Evolutionary conservation across 2,329 filamentous ascomycete genomes (phyloP), one percentile per base, ranked within the genome.

Genomic region (Trichophyton equinum): DNA sequence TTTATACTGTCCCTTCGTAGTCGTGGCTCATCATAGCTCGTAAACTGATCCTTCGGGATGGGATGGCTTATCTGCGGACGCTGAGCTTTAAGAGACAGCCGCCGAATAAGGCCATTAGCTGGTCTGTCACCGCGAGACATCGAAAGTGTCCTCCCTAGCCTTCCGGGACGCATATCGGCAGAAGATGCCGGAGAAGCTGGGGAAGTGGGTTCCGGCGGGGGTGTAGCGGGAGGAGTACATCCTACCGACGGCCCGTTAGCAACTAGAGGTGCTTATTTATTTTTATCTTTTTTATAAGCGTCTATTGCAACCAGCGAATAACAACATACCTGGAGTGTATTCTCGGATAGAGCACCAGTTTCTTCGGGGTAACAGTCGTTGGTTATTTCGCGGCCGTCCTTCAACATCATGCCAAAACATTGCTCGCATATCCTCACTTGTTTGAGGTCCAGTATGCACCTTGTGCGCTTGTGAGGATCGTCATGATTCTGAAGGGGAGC

Each of bases 291-390:
- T 27, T 27, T 30, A 7, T 30, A 30, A 30, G 27, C 6, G 27
- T 30, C 27, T 30, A 30, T 7, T 8, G 27, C 33, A 6, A 33
- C 18, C 11, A 20, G 33, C n/a, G 40, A 33, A n/a, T 33, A 51
- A 42, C 15, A 49, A 64, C 71, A 75, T 76, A 44, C 89, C 89
- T 1, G 91, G 91, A 8, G 83, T 78, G 75, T 95, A 97, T 70
- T 88, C 82, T 59, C 88, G 83, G 67, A 99, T 95, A 2, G 90
- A 89, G 72, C 92, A 97, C 89, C 92, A 99, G 72, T 99, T 99
- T 36, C 94, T 83, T 62, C 94, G 87, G 20, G 91, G 91, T 8
- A 97, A 79, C 1, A 99, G 78, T 63, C 86, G 85, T 69, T 90
- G 95, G 73, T 99, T 99, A 74, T 96, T 97, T 64, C 94, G 83